Conservation (phyloP, 2,329 filamentous ascomycete genomes). For the Penicillium sp. region DNA sequence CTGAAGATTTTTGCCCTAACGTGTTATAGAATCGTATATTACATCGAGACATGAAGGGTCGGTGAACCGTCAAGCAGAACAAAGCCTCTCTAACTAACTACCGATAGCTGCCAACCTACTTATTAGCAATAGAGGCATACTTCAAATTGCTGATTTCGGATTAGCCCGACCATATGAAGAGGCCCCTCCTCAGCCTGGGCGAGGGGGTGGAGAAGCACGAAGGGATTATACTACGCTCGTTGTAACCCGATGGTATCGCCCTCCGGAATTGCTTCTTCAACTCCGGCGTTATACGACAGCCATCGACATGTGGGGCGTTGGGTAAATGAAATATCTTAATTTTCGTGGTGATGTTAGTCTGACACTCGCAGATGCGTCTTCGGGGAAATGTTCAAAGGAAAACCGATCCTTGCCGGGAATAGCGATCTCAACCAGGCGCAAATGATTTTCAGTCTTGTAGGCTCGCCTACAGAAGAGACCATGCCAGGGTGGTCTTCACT, state of each 20-base stretch:
- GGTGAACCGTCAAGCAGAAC: too few relatives aligned
- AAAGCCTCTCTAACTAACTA: too few relatives aligned
- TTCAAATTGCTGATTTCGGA: slow-evolving; percentile 96
- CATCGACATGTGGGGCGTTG: slow-evolving; percentile 97
- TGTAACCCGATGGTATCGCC: slow-evolving; percentile 96
- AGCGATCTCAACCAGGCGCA: slow-evolving; percentile 84
- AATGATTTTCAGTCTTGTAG: slow-evolving; percentile 86
- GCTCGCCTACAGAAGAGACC: slow-evolving; percentile 74
- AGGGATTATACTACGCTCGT: slow-evolving; percentile 91
- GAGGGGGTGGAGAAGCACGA: slow-evolving; percentile 71
- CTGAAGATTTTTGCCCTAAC: too few relatives aligned
- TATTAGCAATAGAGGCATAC: slow-evolving; percentile 84
- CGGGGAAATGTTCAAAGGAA: slow-evolving; percentile 90
- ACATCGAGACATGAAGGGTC: slow-evolving; percentile 88
- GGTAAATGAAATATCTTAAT: slow-evolving; percentile 55
- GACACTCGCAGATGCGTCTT: slow-evolving; percentile 75
- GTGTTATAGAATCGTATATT: slow-evolving; percentile 79
- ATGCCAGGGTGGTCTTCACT: slow-evolving; percentile 87
- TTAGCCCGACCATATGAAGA: slow-evolving; percentile 90
- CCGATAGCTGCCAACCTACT: slow-evolving; percentile 73
- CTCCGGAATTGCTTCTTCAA: slow-evolving; percentile 81
- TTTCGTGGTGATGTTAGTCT: too few relatives aligned
- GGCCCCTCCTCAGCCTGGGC: slow-evolving; percentile 63
- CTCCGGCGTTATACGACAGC: slow-evolving; percentile 89
- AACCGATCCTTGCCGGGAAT: slow-evolving; percentile 82